Conservation (phyloP, 768 basidiomycete species). For the Hydnomerulius pinastri region DNA sequence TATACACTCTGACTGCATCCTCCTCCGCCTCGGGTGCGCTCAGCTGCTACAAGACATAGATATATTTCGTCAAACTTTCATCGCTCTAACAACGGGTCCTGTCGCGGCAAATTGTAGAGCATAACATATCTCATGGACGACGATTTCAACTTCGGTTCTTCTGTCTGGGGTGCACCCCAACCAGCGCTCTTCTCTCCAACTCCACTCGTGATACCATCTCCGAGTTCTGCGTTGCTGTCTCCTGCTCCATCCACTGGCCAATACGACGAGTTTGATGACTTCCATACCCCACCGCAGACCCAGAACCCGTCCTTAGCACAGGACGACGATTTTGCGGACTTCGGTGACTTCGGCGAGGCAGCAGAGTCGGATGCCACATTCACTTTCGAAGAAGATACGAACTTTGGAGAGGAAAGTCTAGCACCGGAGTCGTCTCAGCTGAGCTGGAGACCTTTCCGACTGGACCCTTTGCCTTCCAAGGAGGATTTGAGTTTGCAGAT, state of each 20-base stretch:
- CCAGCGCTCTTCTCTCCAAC: slow-evolving; percentile 31
- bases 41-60: slow-evolving; percentile 10
- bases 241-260: slow-evolving; percentile 34
- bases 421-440: slow-evolving; percentile 42
- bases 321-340: slow-evolving; percentile 85
- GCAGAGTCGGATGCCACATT: slow-evolving; percentile 42
- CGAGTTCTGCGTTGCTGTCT: slow-evolving; percentile 25
- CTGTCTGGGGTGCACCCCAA: slow-evolving; percentile 67
- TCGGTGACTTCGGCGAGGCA: slow-evolving; percentile 82
- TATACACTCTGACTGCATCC: not conserved
- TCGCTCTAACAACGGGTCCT: not conserved
- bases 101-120: slow-evolving; percentile 16
- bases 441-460: slow-evolving; percentile 60
- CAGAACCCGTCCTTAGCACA: slow-evolving; percentile 39
- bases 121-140: slow-evolving; percentile 58
- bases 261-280: slow-evolving; percentile 55
- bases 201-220: slow-evolving; percentile 20
- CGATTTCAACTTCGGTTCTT: slow-evolving; percentile 69
- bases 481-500: slow-evolving; percentile 61
- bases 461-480: slow-evolving; percentile 66
- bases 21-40: not conserved
- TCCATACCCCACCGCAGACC: slow-evolving; percentile 50
- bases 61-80: not conserved
- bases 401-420: slow-evolving; percentile 13
- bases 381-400: slow-evolving; percentile 34